Percentiles rank a stretch among this genome's conserved stretches.
Evolutionary conservation across 116 monocot species (phyloP).

Genomic region (Cymodocea nodosa): DNA sequence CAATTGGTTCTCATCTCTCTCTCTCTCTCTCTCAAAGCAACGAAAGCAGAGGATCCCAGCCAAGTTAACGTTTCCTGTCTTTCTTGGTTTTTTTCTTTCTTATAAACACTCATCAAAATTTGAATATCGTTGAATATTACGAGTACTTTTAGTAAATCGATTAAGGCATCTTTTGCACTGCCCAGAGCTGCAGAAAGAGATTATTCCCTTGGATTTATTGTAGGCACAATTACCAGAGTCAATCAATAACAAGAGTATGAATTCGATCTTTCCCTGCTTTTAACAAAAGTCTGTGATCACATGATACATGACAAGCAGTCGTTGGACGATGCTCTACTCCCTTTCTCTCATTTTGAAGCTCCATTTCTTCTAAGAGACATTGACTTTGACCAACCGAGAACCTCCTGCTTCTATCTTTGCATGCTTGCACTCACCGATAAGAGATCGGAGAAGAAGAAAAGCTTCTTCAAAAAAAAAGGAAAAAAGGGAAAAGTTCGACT

Average conservation of each 20-base stretch:
- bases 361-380: background rate
- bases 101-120: too few relatives aligned
- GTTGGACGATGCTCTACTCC: background rate
- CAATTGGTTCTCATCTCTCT: background rate
- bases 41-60: background rate
- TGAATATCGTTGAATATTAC: too few relatives aligned
- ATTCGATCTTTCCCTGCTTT: background rate
- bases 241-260: background rate
- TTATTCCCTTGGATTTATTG: background rate
- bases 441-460: background rate
- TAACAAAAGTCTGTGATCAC: background rate
- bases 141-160: too few relatives aligned
- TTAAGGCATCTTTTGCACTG: conserved; percentile 2
- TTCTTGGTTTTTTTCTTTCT: background rate
- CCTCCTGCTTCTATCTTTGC: background rate
- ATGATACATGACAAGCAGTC: background rate
- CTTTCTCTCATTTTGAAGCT: background rate
- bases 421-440: background rate
- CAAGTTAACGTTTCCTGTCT: background rate
- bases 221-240: background rate
- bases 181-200: background rate
- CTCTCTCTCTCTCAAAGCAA: background rate
- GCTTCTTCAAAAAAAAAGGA: background rate
- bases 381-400: background rate
- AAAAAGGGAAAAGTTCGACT: background rate